Evolutionary conservation across 2,329 filamentous ascomycete genomes (phyloP).

Genomic region (Ceratocystis colombiana): DNA sequence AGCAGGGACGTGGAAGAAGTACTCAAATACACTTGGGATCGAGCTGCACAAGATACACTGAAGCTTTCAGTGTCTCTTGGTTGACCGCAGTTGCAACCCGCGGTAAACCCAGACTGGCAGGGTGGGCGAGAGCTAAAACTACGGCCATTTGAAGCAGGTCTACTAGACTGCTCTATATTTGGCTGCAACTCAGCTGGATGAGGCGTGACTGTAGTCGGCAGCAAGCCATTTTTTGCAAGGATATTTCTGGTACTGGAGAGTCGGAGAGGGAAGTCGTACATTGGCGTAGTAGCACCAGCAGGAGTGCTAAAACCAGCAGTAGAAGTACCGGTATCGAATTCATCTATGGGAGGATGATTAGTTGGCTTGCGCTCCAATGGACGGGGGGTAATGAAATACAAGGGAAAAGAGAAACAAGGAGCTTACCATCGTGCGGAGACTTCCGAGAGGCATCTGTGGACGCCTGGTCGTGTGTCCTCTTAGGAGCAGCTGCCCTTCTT

Average conservation of each 20-base stretch:
- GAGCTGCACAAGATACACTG: not conserved
- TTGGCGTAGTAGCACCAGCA: constrained; percentile 17
- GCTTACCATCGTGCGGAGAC: constrained; percentile 14
- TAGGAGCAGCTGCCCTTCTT: constrained; percentile 12
- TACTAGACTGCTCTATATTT: not conserved
- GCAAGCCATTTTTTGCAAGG: not conserved
- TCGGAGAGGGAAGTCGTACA: constrained; percentile 8
- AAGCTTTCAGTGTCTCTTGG: not conserved
- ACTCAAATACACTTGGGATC: not conserved
- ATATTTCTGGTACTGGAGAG: not conserved
- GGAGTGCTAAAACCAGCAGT: constrained; percentile 9
- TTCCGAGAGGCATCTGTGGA: constrained; percentile 10
- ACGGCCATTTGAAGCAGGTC: not conserved
- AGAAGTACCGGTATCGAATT: constrained; percentile 11
- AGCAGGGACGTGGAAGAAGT: not conserved
- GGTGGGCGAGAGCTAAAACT: not conserved
- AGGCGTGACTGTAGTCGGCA: not conserved
- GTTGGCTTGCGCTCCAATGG: not conserved
- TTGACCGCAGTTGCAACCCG: not conserved
- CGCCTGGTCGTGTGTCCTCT: not conserved
- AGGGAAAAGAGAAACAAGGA: not conserved
- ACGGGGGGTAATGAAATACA: not conserved
- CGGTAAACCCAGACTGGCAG: not conserved
- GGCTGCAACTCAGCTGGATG: not conserved
- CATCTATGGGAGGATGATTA: not conserved